phyloP scores from a whole-genome alignment of 768 basidiomycete genomes.

The Podaxis sp. region DNA sequence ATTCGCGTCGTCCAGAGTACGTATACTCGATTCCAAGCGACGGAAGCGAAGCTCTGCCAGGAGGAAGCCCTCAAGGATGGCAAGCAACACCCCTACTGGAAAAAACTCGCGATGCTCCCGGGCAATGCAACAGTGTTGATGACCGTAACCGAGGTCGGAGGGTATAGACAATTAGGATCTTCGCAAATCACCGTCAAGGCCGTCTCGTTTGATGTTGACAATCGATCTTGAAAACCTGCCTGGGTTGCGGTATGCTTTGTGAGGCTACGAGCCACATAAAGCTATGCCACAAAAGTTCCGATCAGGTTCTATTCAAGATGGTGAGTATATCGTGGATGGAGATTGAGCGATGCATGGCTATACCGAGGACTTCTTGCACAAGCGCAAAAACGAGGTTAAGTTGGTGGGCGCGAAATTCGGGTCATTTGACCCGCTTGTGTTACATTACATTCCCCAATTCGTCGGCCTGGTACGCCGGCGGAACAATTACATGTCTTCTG shows the following conservation, averaged over 20 bases:
- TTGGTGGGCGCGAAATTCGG: not conserved
- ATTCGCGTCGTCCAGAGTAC: not conserved
- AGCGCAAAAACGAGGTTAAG: not conserved
- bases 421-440: not conserved
- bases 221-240: not conserved
- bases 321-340: not conserved
- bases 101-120: too few relatives aligned
- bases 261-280: not conserved
- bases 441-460: not conserved
- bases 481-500: constrained; percentile 7
- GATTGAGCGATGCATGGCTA: not conserved
- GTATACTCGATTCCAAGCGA: not conserved
- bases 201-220: not conserved
- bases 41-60: not conserved
- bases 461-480: not conserved
- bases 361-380: not conserved
- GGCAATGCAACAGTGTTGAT: not conserved
- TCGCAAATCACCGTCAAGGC: not conserved
- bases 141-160: not conserved
- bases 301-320: not conserved
- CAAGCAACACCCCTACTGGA: not conserved
- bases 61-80: not conserved
- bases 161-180: not conserved
- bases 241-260: not conserved
- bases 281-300: constrained; percentile 2